Base-by-base conservation (phyloP, 225 moss, liverwort and hornwort genomes). In the Sphagnum tenellum region DNA sequence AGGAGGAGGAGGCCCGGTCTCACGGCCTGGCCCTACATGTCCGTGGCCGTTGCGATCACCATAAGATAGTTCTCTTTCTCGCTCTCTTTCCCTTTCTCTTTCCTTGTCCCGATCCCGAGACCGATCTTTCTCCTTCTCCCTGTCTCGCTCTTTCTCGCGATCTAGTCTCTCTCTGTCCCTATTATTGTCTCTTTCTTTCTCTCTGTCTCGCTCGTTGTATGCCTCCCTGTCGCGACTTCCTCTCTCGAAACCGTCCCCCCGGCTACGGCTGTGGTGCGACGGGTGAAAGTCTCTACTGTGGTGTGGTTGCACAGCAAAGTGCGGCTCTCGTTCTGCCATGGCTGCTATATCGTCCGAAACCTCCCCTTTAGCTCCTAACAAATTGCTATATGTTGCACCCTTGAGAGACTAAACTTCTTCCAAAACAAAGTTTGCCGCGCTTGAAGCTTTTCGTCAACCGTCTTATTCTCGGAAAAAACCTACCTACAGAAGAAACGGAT, bases 131-230 rank as follows among this genome's bases (percentile, higher is more conserved):
- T 88, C 91, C 69, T 86, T 78, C 66, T 89, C 88, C 29, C 29
- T 29, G 29, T 29, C 29, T 29, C 29, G 29, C 29, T 29, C 29
- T 29, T 29, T 29, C 29, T 29, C 29, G 29, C 29, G 29, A 29
- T 29, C 29, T 29, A 29, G 29, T 29, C 29, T 29, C 29, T 29
- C 29, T 29, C 29, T 29, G 60, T 91, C 90, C 66, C 88, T 81
- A 71, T 86, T 88, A 70, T 88, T 84, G 78, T 88, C 89, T 69
- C 94, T 83, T 50, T 77, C 81, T 75, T 86, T 86, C 67, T 95
- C 94, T 70, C 94, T 81, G 73, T 89, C 91, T 81, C 89, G 87
- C 66, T 89, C 94, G 50, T 86, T 80, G 70, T 89, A 87, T 11
- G 89, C 68, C 58, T 91, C 91, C 55, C 88, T 81, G 71, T 91